phyloP scores from a whole-genome alignment of 2,329 filamentous ascomycete genomes.

The Colletotrichum godetiae region DNA sequence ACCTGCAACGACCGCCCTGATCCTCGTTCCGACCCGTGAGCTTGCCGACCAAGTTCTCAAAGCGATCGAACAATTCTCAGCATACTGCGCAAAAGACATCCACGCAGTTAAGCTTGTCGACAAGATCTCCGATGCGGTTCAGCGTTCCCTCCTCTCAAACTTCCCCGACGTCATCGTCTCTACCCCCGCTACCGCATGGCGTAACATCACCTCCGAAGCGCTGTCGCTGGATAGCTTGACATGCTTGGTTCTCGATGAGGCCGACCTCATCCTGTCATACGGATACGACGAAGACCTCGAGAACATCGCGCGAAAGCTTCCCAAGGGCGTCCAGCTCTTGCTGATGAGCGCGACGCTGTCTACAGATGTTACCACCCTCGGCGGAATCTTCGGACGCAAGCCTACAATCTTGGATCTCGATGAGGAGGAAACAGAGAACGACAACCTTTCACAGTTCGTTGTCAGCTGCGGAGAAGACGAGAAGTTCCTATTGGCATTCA shows the following conservation, averaged over 20 bases:
- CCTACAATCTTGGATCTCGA: slow-evolving; percentile 85
- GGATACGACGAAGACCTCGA: slow-evolving; percentile 93
- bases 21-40: slow-evolving; percentile 94
- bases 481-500: slow-evolving; percentile 92
- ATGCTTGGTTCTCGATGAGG: slow-evolving; percentile 91
- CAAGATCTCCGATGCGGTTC: slow-evolving; percentile 89
- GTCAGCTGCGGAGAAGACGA: slow-evolving; percentile 96
- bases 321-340: slow-evolving; percentile 88
- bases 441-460: slow-evolving; percentile 86
- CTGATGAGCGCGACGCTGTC: slow-evolving; percentile 95
- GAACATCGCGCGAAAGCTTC: slow-evolving; percentile 80
- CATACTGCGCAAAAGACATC: slow-evolving; percentile 87
- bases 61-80: slow-evolving; percentile 78
- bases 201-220: slow-evolving; percentile 79
- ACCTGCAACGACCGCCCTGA: slow-evolving; percentile 76
- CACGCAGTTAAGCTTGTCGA: slow-evolving; percentile 88
- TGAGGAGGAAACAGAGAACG: slow-evolving; percentile 81
- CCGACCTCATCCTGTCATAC: slow-evolving; percentile 92
- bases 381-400: slow-evolving; percentile 85
- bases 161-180: slow-evolving; percentile 90
- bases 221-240: slow-evolving; percentile 78
- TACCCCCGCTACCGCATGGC: slow-evolving; percentile 85
- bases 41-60: slow-evolving; percentile 92
- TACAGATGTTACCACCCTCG: slow-evolving; percentile 86
- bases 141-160: slow-evolving; percentile 86